phyloP scores from a whole-genome alignment of 179 eudicot genomes.

The Kewa caespitosa region DNA sequence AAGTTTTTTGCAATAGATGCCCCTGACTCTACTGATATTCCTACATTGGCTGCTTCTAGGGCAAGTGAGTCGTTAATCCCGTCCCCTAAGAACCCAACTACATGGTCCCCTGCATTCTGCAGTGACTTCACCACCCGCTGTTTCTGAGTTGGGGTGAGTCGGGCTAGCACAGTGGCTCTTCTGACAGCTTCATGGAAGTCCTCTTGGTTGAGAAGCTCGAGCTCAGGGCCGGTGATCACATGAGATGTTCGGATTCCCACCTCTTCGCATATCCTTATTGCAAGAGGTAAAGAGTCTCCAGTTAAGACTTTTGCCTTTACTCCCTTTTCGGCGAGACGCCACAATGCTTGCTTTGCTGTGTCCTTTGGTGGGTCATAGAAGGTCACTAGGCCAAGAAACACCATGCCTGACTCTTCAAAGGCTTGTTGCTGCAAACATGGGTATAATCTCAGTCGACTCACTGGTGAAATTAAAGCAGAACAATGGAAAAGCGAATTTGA shows the following conservation, averaged over 20 bases:
- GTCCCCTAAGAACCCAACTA: conserved; percentile 52
- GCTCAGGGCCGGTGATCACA: conserved; percentile 46
- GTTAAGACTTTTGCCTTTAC: conserved; percentile 56
- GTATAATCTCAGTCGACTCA: neutral
- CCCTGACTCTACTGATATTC: conserved; percentile 53
- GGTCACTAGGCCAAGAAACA: conserved; percentile 45
- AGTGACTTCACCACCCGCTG: conserved; percentile 46
- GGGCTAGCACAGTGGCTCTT: conserved; percentile 46
- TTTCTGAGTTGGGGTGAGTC: conserved; percentile 56
- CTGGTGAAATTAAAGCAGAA: neutral
- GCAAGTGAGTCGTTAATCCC: conserved; percentile 56
- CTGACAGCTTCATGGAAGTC: conserved; percentile 47
- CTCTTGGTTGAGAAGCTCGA: conserved; percentile 39
- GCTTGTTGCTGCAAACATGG: neutral
- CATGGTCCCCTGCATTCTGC: conserved; percentile 40
- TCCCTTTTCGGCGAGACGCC: conserved; percentile 50
- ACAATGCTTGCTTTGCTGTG: conserved; percentile 50
- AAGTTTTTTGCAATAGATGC: conserved; percentile 46
- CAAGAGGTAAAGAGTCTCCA: conserved; percentile 47
- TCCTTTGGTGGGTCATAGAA: conserved; percentile 55
- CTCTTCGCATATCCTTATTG: conserved; percentile 48
- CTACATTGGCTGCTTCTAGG: conserved; percentile 51
- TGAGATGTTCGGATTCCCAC: conserved; percentile 49
- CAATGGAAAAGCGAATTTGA: neutral
- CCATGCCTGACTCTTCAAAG: conserved; percentile 35